phyloP scores from a whole-genome alignment of 768 basidiomycete genomes.

The Chalciporus sphaerocephalus region DNA sequence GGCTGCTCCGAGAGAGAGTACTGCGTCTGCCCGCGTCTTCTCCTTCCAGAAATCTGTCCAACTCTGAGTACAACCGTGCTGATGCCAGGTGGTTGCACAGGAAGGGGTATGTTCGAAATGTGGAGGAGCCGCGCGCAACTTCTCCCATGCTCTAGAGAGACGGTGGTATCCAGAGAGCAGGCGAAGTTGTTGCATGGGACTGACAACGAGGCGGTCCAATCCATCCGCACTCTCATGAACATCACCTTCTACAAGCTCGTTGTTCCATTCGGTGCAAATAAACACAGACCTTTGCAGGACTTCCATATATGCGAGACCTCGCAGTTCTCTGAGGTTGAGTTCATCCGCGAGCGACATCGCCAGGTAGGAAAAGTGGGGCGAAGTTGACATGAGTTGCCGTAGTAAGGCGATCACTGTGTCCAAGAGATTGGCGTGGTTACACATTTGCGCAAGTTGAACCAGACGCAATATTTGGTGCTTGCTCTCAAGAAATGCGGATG shows the following conservation, averaged over 20 bases:
- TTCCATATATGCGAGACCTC: slow-evolving; percentile 66
- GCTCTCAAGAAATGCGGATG: slow-evolving; percentile 35
- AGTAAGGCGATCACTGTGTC: slow-evolving; percentile 56
- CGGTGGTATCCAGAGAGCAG: slow-evolving; percentile 68
- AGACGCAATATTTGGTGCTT: slow-evolving; percentile 54
- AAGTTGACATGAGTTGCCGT: slow-evolving; percentile 56
- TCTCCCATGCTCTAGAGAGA: slow-evolving; percentile 64
- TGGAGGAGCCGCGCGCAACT: slow-evolving; percentile 51
- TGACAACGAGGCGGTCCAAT: slow-evolving; percentile 49
- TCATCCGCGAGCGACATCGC: slow-evolving; percentile 74
- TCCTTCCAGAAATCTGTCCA: slow-evolving; percentile 83
- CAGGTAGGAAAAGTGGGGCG: slow-evolving; percentile 64
- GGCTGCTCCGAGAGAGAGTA: slow-evolving; percentile 55
- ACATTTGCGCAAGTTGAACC: slow-evolving; percentile 63
- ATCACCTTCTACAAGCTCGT: slow-evolving; percentile 29
- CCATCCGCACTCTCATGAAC: slow-evolving; percentile 33
- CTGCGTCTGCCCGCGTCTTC: slow-evolving; percentile 57
- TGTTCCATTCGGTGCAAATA: slow-evolving; percentile 14
- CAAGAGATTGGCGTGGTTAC: slow-evolving; percentile 57
- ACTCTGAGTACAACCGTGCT: slow-evolving; percentile 64
- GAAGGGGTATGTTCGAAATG: slow-evolving; percentile 60
- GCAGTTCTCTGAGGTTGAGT: slow-evolving; percentile 52
- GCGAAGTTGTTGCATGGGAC: slow-evolving; percentile 55
- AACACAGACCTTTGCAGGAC: slow-evolving; percentile 60
- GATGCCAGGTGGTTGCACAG: slow-evolving; percentile 68